Base-by-base conservation (phyloP, 2,329 filamentous ascomycete species). In the Mycocentrospora acerina region DNA sequence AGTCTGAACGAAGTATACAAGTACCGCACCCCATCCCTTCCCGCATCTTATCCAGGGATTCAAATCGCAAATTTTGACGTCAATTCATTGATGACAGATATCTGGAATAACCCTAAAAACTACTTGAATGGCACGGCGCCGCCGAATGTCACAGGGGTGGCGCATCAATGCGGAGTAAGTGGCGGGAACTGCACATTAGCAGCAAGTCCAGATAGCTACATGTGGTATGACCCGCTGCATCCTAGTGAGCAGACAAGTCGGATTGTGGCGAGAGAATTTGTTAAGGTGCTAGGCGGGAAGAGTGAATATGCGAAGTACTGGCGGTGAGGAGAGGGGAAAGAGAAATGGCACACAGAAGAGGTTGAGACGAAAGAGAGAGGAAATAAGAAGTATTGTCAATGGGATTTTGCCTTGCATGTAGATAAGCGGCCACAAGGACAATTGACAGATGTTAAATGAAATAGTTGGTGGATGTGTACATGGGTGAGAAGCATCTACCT, bases 181-280 rank as follows among this genome's bases (percentile, higher is more conserved):
- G 66, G 68, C 4, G 48, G 46, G 6, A 61, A 70, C 32, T 78
- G 75, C 48, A 54, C 48, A 9, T 26, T 33, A 18, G 35, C 44
- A 24, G 12, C 31, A n/a, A 60, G 55, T 15, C 54, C 53, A 24
- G 78, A 85, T 49, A 81, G 78, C 30, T 90, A 79, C 60, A 50
- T 88, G 60, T 90, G 86, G 84, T 86, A 75, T 53, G 86, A 91
- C 65, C 78, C 82, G 58, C 62, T 90, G 58, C 87, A 91, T 69
- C 85, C 85, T 0, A 82, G 81, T 19, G 75, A 82, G 65, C 78
- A 80, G 65, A 77, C 82, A 7, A 76, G 80, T 64, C 69, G 77
- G 55, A 69, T 75, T 29, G 72, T 83, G 34, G 81, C 79, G 13
- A 68, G 66, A 42, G 74, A 79, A 40, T 83, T 83, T 60, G 65